A percentile compares a stretch with the other conserved stretches of the same genome.
Conservation (phyloP, 257 asterid species). For the Ocimum tenuiflorum region DNA sequence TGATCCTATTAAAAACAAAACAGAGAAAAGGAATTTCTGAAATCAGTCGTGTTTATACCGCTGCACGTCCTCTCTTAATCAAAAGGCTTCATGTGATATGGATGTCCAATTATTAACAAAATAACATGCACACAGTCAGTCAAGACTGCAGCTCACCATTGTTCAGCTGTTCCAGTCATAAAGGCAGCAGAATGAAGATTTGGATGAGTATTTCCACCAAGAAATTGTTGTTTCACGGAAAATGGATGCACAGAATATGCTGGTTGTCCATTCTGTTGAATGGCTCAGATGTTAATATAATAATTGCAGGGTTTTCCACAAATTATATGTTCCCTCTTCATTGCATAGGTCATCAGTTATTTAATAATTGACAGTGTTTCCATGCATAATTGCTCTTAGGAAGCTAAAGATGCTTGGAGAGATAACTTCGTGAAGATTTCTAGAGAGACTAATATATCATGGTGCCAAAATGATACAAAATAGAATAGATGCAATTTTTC, state of each 20-base stretch:
- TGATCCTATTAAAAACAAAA: conserved; percentile 31
- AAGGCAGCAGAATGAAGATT: conserved; percentile 27
- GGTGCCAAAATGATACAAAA: too few relatives aligned
- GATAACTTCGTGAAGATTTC: neutral
- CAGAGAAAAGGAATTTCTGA: neutral
- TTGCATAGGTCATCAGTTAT: conserved; percentile 11
- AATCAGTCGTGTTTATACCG: neutral
- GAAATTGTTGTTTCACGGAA: conserved; percentile 35
- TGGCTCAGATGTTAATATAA: conserved; percentile 18
- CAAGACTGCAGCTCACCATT: conserved; percentile 34
- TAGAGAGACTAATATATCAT: neutral
- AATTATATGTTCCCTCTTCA: neutral
- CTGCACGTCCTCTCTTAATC: neutral
- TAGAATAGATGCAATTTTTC: too few relatives aligned
- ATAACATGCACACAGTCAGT: neutral
- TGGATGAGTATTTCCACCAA: conserved; percentile 39
- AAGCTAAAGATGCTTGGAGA: neutral
- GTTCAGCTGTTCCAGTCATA: conserved; percentile 40
- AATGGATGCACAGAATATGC: conserved; percentile 30
- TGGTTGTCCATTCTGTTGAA: conserved; percentile 26
- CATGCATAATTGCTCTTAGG: neutral
- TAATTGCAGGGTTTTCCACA: neutral
- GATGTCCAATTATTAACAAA: neutral
- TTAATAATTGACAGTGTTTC: neutral
- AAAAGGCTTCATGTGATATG: neutral